Conservation (phyloP, 768 basidiomycete genomes). For the Lactarius hatsudake region DNA sequence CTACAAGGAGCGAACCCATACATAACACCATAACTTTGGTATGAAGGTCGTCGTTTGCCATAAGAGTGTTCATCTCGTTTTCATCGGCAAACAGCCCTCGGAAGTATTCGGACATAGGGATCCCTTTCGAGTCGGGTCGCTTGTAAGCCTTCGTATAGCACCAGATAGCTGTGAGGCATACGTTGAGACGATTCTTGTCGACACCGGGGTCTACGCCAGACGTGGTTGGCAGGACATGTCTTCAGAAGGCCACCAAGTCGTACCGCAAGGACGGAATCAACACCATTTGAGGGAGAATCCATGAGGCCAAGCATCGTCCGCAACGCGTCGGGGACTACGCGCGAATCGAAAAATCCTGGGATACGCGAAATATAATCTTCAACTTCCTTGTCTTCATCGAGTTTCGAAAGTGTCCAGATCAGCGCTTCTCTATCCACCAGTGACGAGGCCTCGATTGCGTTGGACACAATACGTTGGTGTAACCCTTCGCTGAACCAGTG, state of each 20-base stretch:
- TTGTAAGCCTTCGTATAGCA: constrained; percentile 1
- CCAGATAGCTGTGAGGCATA: constrained; percentile 8
- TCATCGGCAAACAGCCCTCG: background rate
- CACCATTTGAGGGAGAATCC: background rate
- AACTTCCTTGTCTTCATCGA: constrained; percentile 9
- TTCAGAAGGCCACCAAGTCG: constrained; percentile 7
- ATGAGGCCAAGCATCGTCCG: constrained; percentile 5
- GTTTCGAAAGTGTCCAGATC: constrained; percentile 7
- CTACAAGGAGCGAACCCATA: constrained; percentile 2
- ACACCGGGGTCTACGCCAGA: background rate
- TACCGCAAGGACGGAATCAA: constrained; percentile 7
- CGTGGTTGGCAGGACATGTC: background rate
- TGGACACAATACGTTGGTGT: background rate
- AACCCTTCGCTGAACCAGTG: background rate
- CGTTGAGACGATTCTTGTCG: background rate
- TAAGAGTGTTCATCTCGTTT: constrained; percentile 1
- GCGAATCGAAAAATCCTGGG: constrained; percentile 12
- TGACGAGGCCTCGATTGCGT: constrained; percentile 1
- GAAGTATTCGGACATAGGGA: constrained; percentile 2
- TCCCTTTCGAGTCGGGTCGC: background rate
- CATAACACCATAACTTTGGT: background rate
- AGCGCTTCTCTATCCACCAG: constrained; percentile 4
- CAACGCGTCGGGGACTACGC: background rate
- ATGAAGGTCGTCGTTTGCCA: background rate
- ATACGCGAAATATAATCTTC: constrained; percentile 5